Percentiles rank a stretch among this genome's conserved stretches.
These are phyloP conservation scores for Penicillium soppii DNA, from an alignment of 495 filamentous ascomycete genomes.

Conservation along the genomic window DNA sequence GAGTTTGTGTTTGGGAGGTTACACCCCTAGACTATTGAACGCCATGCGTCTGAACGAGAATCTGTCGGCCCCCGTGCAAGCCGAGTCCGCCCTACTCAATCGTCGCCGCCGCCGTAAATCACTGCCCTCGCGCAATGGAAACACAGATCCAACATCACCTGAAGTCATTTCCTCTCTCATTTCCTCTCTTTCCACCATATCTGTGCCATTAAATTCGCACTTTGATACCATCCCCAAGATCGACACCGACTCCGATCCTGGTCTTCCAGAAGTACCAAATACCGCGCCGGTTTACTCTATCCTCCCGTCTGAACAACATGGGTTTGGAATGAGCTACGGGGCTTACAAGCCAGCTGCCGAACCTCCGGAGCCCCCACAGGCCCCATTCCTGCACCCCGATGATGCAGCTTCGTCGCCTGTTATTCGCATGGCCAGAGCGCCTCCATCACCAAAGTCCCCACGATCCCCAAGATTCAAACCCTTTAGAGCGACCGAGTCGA, in stretches of 20 bases:
- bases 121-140: slow-evolving; percentile 32
- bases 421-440: slow-evolving; percentile 81
- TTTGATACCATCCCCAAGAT: slow-evolving; percentile 64
- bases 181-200: slow-evolving; percentile 86
- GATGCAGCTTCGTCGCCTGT: slow-evolving; percentile 80
- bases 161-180: slow-evolving; percentile 94
- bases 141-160: slow-evolving; percentile 66
- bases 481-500: slow-evolving; percentile 31
- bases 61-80: slow-evolving; percentile 23
- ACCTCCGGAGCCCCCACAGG: slow-evolving; percentile 27
- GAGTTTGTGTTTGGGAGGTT: background rate
- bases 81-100: slow-evolving; percentile 34
- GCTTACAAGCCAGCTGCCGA: slow-evolving; percentile 42
- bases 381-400: slow-evolving; percentile 58
- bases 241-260: slow-evolving; percentile 46
- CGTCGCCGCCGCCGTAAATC: slow-evolving; percentile 43
- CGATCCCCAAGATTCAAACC: slow-evolving; percentile 39
- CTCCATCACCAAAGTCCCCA: slow-evolving; percentile 65
- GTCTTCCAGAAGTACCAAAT: slow-evolving; percentile 43
- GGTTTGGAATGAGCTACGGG: slow-evolving; percentile 73
- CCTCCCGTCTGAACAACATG: slow-evolving; percentile 36
- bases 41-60: slow-evolving; percentile 38
- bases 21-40: slow-evolving; percentile 26
- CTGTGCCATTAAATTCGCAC: slow-evolving; percentile 67
- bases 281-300: slow-evolving; percentile 32